A percentile compares a stretch with the other conserved stretches of the same genome.
Conservation (phyloP, 805 yeast species). For the Saccharomycopsis selenospora region DNA sequence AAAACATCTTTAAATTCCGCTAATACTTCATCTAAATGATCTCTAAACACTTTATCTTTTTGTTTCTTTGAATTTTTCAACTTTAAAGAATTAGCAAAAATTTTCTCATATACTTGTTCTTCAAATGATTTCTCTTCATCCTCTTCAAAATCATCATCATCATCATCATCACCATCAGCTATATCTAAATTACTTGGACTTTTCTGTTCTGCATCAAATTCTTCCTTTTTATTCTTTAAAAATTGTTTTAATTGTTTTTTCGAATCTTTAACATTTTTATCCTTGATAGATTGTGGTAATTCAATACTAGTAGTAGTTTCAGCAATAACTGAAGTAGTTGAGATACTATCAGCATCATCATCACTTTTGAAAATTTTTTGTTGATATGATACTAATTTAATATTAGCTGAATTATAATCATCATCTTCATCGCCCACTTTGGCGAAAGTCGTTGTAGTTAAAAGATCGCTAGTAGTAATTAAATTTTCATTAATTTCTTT, state of each 20-base stretch:
- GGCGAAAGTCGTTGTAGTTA: background rate
- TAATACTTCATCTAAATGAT: constrained; percentile 16
- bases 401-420: constrained; percentile 7
- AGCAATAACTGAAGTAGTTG: background rate
- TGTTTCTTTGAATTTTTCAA: constrained; percentile 11
- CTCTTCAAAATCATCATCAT: constrained; percentile 22
- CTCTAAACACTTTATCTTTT: constrained; percentile 13
- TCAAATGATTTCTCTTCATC: constrained; percentile 20
- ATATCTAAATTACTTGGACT: background rate
- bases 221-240: constrained; percentile 12
- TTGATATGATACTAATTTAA: constrained; percentile 14
- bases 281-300: constrained; percentile 12
- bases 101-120: constrained; percentile 7
- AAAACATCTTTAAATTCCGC: constrained; percentile 20
- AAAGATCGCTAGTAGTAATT: background rate
- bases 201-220: background rate
- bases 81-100: constrained; percentile 13
- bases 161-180: constrained; percentile 3
- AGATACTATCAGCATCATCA: background rate
- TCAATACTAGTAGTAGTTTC: background rate
- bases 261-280: constrained; percentile 13
- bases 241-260: constrained; percentile 11
- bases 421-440: background rate
- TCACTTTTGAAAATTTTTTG: constrained; percentile 18
- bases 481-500: background rate